phyloP scores from a whole-genome alignment of 495 filamentous ascomycete species.

The Aspergillus bridgeri region DNA sequence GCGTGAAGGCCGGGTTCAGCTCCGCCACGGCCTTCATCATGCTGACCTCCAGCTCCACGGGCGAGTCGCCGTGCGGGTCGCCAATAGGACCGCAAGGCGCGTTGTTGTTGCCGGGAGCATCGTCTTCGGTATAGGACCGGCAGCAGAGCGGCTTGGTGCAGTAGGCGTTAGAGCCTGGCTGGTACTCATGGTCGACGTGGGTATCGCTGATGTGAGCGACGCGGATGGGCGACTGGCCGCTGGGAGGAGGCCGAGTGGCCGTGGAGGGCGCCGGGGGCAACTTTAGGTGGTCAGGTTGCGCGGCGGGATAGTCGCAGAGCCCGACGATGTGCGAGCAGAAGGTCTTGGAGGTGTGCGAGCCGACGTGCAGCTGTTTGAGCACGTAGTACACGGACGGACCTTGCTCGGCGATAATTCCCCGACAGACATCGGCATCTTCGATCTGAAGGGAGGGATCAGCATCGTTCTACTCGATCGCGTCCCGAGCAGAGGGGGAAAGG shows the following conservation, averaged over 20 bases:
- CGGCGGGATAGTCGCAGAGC: constrained; percentile 45
- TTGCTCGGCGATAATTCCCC: constrained; percentile 44
- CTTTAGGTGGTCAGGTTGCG: constrained; percentile 37
- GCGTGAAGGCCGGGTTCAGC: constrained; percentile 25
- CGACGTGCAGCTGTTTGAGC: constrained; percentile 41
- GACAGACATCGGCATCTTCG: constrained; percentile 50
- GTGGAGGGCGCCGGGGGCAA: constrained; percentile 44
- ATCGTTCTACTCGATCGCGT: background rate
- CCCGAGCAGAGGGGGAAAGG: background rate
- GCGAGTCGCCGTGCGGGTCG: constrained; percentile 50
- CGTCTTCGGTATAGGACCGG: constrained; percentile 39
- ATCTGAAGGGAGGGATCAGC: constrained; percentile 13
- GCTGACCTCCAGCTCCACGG: constrained; percentile 47
- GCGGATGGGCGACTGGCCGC: constrained; percentile 43
- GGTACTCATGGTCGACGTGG: constrained; percentile 52
- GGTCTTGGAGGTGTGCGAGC: constrained; percentile 45
- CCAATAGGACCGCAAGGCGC: constrained; percentile 48
- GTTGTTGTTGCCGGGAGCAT: constrained; percentile 39
- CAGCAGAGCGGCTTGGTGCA: constrained; percentile 58
- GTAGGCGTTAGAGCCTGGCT: constrained; percentile 45
- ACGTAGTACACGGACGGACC: constrained; percentile 47
- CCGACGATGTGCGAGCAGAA: constrained; percentile 49
- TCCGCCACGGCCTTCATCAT: constrained; percentile 47
- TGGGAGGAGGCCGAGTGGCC: constrained; percentile 36
- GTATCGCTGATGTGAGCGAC: constrained; percentile 57